These are phyloP conservation scores for Saccharomycopsis hybrid DNA, from an alignment of 1,139 yeast genomes.

Conservation along the genomic window DNA sequence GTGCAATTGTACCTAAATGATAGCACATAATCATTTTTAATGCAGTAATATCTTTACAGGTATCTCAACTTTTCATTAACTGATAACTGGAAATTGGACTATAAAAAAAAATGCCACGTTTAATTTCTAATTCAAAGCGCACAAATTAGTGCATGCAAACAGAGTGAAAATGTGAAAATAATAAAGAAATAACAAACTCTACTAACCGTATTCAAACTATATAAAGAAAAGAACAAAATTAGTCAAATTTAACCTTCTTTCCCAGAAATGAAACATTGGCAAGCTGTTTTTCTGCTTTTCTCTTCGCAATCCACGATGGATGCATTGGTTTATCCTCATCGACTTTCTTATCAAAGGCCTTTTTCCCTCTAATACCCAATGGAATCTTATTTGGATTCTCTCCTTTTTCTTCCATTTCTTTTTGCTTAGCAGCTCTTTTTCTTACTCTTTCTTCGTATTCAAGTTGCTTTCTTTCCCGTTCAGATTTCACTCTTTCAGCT, in stretches of 20 bases:
- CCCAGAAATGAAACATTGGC: slow-evolving; percentile 70
- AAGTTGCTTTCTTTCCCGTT: slow-evolving; percentile 49
- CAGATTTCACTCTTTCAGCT: slow-evolving; percentile 43
- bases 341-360: slow-evolving; percentile 11
- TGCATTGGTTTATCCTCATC: slow-evolving; percentile 42
- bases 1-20: too few species aligned
- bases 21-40: too few species aligned
- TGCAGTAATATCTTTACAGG: too few species aligned
- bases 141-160: too few species aligned
- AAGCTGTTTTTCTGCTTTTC: slow-evolving; percentile 57
- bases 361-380: slow-evolving; percentile 31
- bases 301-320: slow-evolving; percentile 96
- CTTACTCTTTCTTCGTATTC: slow-evolving; percentile 72
- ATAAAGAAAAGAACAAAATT: too few species aligned
- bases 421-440: slow-evolving; percentile 53
- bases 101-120: too few species aligned
- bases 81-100: too few species aligned
- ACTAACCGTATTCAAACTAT: too few species aligned
- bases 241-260: slow-evolving; percentile 49
- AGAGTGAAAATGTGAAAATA: too few species aligned
- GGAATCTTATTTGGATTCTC: slow-evolving; percentile 30
- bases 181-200: too few species aligned
- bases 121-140: too few species aligned
- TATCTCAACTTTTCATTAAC: too few species aligned
- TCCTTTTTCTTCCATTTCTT: slow-evolving; percentile 10